Conservation (phyloP, 805 yeast genomes). For the Candida alai region DNA sequence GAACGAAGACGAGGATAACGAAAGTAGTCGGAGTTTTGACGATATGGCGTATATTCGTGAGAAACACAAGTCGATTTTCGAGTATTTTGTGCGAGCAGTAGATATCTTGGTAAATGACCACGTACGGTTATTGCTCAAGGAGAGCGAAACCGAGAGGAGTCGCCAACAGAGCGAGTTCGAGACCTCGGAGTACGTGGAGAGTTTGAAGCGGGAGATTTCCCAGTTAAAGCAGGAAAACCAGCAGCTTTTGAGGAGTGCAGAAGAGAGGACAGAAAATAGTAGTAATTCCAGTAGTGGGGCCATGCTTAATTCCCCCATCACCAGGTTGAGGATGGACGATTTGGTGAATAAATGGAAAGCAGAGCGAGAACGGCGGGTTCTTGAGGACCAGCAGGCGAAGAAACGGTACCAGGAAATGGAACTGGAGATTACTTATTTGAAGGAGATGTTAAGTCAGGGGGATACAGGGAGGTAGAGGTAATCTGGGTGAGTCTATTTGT, state of each 20-base stretch:
- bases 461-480: not conserved
- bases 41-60: constrained; percentile 25
- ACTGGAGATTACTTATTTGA: constrained; percentile 45
- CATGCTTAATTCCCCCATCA: constrained; percentile 25
- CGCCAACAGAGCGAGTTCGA: constrained; percentile 18
- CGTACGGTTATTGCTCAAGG: constrained; percentile 36
- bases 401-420: constrained; percentile 51
- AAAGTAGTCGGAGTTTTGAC: no score
- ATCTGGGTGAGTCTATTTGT: no score
- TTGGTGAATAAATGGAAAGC: constrained; percentile 62
- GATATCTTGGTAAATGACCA: constrained; percentile 58
- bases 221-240: constrained; percentile 5
- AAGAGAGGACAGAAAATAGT: not conserved
- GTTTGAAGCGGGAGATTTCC: constrained; percentile 18
- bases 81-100: constrained; percentile 58
- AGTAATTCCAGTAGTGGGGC: not conserved
- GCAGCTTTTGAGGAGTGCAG: constrained; percentile 5
- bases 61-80: constrained; percentile 44
- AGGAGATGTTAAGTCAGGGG: constrained; percentile 11
- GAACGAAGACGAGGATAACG: constrained; percentile 3
- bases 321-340: constrained; percentile 54
- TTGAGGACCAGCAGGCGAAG: constrained; percentile 56
- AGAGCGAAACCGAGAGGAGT: no score
- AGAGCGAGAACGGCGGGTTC: constrained; percentile 65
- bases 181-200: no score